Base-by-base conservation (phyloP, 225 moss, liverwort and hornwort genomes). In the Thuidium tamariscinum region DNA sequence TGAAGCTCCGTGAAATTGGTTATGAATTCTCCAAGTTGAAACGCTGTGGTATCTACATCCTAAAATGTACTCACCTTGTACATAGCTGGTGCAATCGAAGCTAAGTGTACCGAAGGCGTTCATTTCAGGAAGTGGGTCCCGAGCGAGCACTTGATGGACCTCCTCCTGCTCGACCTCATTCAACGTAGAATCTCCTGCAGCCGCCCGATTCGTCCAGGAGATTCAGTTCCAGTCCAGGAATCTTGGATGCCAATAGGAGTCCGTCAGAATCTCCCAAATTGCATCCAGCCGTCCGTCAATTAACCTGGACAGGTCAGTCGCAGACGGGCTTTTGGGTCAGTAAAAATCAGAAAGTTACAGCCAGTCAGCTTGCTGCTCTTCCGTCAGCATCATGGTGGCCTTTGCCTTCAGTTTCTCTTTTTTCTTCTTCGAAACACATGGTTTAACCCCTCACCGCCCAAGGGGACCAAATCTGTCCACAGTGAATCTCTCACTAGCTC, bases 41-140 rank as follows among this genome's bases (percentile, higher is more conserved):
- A 16, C 0, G 0, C 1, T 2, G 2, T 41, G 25, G 16, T 27
- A 2, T 10, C 27, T 2, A 42, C 42, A 5, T 16, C 29, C 2
- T 16, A 0, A 17, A 9, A 46, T 29, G 3, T 46, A 17, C 10
- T 29, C 3, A 1, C 0, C 6, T 29, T 5, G 2, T 29, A 71
- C 10, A 44, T 17, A 16, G 2, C 4, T 16, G 2, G 9, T 44
- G 6, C 26, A 44, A 27, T 44, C 6, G 10, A 16, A 65, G 19
- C 1, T 4, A 34, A 27, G 9, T 44, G 29, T 71, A 44, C 2
- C 16, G 16, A 21, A 0, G 3, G 1, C 42, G 27, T 16, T 26
- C 27, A 42, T 25, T 68, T 14, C 1, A 25, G 20, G 39, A 68
- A 7, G 7, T 3, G 4, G n/a, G n/a, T n/a, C 37, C 37, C 1